Evolutionary conservation across 2,329 filamentous ascomycete genomes (phyloP), one percentile per base, ranked within the genome.

Genomic region (Colletotrichum sp.): DNA sequence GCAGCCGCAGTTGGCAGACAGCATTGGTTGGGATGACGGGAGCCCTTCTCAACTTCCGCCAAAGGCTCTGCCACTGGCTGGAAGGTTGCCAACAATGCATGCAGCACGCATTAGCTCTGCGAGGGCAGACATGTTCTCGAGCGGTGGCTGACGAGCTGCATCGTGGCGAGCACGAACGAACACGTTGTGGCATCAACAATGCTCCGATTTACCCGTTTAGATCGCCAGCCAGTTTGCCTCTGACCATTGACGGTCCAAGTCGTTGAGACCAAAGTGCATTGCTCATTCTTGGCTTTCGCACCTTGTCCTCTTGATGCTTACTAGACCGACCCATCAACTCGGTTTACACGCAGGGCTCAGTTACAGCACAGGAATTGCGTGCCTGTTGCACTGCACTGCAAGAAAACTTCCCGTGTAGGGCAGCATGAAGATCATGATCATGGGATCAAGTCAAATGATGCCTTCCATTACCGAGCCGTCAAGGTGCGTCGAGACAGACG

Each of bases 71-170:
- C 57, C 18, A 60, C 26, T 24, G 57, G 57, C 28, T 60, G 57
- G 59, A 65, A 15, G 44, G 34, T 57, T 71, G 70, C 66, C 62
- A 34, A 49, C 44, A 62, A 52, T 76, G 70, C 70, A 69, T 64
- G 34, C 12, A 32, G 59, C 74, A 69, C 64, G 70, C 70, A 32
- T 69, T 76, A 76, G 70, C 28, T 57, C 21, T 64, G 68, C 57
- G 26, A 49, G 44, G 55, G 21, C 64, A 34, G 24, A 63, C 52
- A 34, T 24, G 60, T 39, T 36, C 34, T 55, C 26, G 66, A 70
- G 36, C 60, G 55, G 28, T 44, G 52, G 32, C 72, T 72, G 49
- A 24, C 44, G 6, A 24, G 24, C 32, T 24, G 34, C 70, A 73
- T 57, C 64, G 36, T 49, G 59, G 73, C 64, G 39, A 44, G 59